Percentiles rank a stretch among this genome's conserved stretches.
phyloP scores from a whole-genome alignment of 805 yeast species.

The Brettanomyces naardenensis region DNA sequence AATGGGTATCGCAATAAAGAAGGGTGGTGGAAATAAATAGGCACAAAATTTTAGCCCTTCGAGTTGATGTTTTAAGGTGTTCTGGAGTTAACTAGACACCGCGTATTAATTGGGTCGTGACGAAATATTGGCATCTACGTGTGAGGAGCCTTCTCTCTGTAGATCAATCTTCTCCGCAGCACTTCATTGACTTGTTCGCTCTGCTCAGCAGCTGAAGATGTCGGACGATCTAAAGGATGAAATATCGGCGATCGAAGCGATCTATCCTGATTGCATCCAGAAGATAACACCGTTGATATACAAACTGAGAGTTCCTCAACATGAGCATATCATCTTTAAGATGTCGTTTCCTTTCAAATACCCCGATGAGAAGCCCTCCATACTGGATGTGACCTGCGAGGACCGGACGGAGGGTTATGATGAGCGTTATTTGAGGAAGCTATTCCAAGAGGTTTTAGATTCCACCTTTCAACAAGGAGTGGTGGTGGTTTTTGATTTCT shows the following conservation, averaged over 20 bases:
- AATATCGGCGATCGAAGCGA: conserved; percentile 76
- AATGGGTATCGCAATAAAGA: not conserved
- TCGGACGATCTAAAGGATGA: conserved; percentile 60
- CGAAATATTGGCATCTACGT: no score
- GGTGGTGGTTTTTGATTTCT: conserved; percentile 75
- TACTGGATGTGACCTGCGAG: conserved; percentile 43
- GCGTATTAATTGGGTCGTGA: no score
- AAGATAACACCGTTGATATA: conserved; percentile 31
- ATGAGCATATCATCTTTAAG: conserved; percentile 51
- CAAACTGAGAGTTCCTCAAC: conserved; percentile 52
- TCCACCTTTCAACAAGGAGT: conserved; percentile 48
- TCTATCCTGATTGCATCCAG: conserved; percentile 60
- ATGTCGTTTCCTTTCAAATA: conserved; percentile 65
- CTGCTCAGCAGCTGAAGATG: no score
- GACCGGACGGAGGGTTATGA: conserved; percentile 24
- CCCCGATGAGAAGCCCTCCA: conserved; percentile 57
- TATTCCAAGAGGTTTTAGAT: conserved; percentile 44
- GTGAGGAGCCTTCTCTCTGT: no score
- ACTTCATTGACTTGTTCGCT: no score
- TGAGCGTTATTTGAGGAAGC: conserved; percentile 38
- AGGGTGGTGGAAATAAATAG: not conserved
- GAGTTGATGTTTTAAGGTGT: no score
- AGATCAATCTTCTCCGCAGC: no score
- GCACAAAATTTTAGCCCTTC: no score
- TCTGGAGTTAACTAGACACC: no score